A percentile compares a stretch with the other conserved stretches of the same genome.
These are phyloP conservation scores for Magnusiomyces magnusii DNA, from an alignment of 1,139 yeast genomes.

Conservation along the genomic window DNA sequence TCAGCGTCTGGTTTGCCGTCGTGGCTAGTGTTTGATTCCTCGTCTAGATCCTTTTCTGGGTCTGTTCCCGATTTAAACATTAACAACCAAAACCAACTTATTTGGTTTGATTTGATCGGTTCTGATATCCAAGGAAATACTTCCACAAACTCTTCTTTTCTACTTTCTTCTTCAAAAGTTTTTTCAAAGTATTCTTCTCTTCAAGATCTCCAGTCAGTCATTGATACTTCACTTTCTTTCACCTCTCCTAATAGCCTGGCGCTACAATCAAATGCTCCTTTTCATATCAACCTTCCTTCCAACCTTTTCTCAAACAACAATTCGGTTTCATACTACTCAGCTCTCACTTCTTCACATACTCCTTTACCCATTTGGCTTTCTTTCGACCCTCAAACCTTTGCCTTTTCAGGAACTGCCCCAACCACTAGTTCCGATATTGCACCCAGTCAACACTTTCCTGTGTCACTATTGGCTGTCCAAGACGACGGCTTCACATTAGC, in stretches of 20 bases:
- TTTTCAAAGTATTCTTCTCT: constrained; percentile 34
- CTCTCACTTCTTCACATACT: constrained; percentile 71
- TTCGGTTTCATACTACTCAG: constrained; percentile 62
- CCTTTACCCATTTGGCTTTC: constrained; percentile 87
- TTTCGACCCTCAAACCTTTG: constrained; percentile 47
- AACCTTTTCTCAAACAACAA: constrained; percentile 46
- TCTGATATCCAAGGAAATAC: constrained; percentile 47
- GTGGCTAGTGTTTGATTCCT: constrained; percentile 70
- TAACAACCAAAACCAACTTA: constrained; percentile 23
- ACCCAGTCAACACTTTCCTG: constrained; percentile 69
- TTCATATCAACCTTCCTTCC: constrained; percentile 52
- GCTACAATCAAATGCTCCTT: constrained; percentile 57
- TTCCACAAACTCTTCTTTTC: constrained; percentile 45
- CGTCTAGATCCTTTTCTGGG: constrained; percentile 59
- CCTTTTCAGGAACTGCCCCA: constrained; percentile 89
- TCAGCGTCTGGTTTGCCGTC: constrained; percentile 52
- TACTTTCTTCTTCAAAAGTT: constrained; percentile 39
- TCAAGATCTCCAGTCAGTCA: background rate
- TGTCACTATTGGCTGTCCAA: constrained; percentile 74
- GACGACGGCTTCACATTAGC: constrained; percentile 68
- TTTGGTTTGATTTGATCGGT: constrained; percentile 50
- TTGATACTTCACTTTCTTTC: background rate
- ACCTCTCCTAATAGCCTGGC: constrained; percentile 50
- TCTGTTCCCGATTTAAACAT: constrained; percentile 43
- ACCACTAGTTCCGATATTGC: constrained; percentile 77